Conservation (phyloP, 345 rosid genomes). For the Kandelia obovata region DNA sequence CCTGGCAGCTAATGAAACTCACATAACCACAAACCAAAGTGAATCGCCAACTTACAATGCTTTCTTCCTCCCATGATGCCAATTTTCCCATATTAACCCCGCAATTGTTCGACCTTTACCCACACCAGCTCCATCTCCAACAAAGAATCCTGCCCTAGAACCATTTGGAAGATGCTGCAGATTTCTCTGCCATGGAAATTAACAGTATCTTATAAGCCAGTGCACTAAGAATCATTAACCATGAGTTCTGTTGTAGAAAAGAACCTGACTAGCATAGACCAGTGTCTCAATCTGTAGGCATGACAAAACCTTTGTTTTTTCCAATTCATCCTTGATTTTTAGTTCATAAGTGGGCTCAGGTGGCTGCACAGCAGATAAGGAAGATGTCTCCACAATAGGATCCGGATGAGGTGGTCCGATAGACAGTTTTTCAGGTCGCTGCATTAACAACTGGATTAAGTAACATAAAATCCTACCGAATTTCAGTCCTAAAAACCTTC, state of each 20-base stretch:
- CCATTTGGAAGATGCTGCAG: conserved; percentile 83
- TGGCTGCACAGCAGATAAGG: conserved; percentile 93
- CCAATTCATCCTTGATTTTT: conserved; percentile 68
- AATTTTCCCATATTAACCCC: conserved; percentile 94
- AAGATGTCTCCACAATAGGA: conserved; percentile 94
- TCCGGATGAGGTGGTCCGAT: conserved; percentile 97
- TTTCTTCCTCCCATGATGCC: conserved; percentile 82
- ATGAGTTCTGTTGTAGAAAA: conserved; percentile 27
- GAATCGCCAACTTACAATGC: conserved; percentile 58
- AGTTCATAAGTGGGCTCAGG: conserved; percentile 88
- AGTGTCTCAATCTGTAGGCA: conserved; percentile 99
- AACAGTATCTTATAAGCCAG: conserved; percentile 26
- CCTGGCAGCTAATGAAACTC: not conserved
- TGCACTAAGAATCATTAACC: conserved; percentile 18
- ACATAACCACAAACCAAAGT: not conserved
- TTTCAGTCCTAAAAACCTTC: conserved; percentile 12
- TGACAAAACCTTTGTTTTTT: conserved; percentile 68
- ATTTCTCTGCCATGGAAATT: conserved; percentile 64
- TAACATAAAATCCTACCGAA: conserved; percentile 10
- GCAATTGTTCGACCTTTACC: conserved; percentile 99
- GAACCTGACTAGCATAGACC: conserved; percentile 96
- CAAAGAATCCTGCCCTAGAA: conserved; percentile 87
- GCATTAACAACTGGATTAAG: conserved; percentile 16
- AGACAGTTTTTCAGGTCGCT: conserved; percentile 89
- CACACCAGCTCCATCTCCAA: conserved; percentile 99